Evolutionary conservation across 352 stramenopile genomes (phyloP), one percentile per base, ranked within the genome.

Genomic region (Phytophthora quininea): DNA sequence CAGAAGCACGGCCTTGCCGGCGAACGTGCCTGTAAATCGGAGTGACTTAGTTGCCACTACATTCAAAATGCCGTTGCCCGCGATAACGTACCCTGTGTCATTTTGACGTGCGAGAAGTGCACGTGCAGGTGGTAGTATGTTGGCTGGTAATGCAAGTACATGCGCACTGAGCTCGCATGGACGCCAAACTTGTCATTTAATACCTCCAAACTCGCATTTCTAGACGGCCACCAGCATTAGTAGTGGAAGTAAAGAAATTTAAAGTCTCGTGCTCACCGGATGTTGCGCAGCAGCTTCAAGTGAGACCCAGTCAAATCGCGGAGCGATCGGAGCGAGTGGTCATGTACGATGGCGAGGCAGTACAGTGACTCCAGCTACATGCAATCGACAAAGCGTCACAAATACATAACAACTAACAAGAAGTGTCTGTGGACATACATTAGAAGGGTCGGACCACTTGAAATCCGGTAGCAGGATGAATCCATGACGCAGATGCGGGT

Each of bases 61-160:
- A 24, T 24, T 24, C 0, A 24, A 24, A 24, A 24, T 24, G 19
- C 19, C 19, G 19, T 24, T 24, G 19, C 19, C 19, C 19, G 19
- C 19, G 19, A 24, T 53, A 30, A 43, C 52, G 12, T 64, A 91
- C 88, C 88, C 56, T 90, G 74, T 10, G 74, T 82, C 71, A 96
- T 87, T 64, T 93, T 93, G 43, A 96, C 75, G 63, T 96, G 89
- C 30, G 82, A 90, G 50, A 96, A 95, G 53, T 96, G 89, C 14
- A 96, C 84, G 57, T 96, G 89, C 52, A 96, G 79, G 63, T 96
- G 89, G 59, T 96, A 96, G 65, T 96, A 96, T 49, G 89, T 93
- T 31, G 89, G 89, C 75, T 94, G 89, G 53, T 96, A 96, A 76
- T 96, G 89, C 62, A 96, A 80, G 64, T 95, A 96, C 69, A 93